A percentile compares a stretch with the other conserved stretches of the same genome.
These are phyloP conservation scores for Micromonas commoda DNA, from an alignment of 139 green algal genomes.

Conservation along the genomic window DNA sequence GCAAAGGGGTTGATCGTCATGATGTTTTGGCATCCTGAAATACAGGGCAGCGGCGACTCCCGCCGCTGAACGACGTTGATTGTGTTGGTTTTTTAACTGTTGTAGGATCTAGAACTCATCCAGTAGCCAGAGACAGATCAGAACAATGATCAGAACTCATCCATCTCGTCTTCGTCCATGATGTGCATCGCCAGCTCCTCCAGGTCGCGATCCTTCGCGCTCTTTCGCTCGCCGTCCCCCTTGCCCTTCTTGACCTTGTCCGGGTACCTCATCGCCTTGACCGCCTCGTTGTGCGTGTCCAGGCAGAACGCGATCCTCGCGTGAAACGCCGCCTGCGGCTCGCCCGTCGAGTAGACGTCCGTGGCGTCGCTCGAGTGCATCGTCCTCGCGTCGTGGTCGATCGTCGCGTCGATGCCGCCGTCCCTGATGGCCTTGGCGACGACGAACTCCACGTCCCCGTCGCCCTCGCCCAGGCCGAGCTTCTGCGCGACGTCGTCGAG, in stretches of 20 bases:
- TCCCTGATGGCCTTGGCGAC: conserved; percentile 73
- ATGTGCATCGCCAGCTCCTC: neutral
- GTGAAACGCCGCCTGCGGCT: conserved; percentile 69
- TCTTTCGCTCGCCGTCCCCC: conserved; percentile 49
- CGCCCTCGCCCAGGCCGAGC: conserved; percentile 57
- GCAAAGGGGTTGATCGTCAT: too few species aligned
- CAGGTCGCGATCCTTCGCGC: neutral
- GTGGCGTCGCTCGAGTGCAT: conserved; percentile 61
- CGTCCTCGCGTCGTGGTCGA: conserved; percentile 63
- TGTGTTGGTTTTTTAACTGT: too few species aligned
- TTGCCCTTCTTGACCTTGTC: conserved; percentile 56
- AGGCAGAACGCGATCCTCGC: conserved; percentile 42
- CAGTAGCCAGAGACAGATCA: too few species aligned
- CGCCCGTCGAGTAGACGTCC: conserved; percentile 70
- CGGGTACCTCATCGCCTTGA: conserved; percentile 60
- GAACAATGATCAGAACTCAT: too few species aligned
- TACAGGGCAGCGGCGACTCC: too few species aligned
- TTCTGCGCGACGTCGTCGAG: conserved; percentile 74
- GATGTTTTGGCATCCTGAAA: too few species aligned
- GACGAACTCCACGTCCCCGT: conserved; percentile 85
- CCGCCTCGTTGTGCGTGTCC: conserved; percentile 90
- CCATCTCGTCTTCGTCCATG: neutral
- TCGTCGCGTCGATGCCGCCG: conserved; percentile 67
- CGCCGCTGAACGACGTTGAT: too few species aligned
- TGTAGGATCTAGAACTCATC: too few species aligned